Base-by-base conservation (phyloP, 108 stramenopile genomes). In the Skeletonema grethae region DNA sequence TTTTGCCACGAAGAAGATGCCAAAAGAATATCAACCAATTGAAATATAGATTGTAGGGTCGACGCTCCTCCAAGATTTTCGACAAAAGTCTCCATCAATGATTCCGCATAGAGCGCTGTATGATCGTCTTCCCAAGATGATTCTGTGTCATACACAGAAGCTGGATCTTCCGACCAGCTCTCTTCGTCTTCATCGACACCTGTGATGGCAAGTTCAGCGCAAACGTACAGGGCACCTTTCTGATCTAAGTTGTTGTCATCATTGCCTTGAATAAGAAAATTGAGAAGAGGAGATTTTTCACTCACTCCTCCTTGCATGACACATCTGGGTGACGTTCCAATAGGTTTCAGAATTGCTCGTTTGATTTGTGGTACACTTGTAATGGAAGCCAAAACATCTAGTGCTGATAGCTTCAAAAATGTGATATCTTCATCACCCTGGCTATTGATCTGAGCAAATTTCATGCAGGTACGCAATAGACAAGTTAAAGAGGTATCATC, bases 31-130 rank as follows among this genome's bases (percentile, higher is more conserved):
- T 89, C 83, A 20, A 85, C 77, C 57, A 86, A 43, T 20, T 72
- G 82, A 72, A 90, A 71, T 39, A 83, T 82, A 10, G 69, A 73
- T 20, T 73, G 63, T 30, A 88, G 83, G n/a, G 81, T 55, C 6
- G 39, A 36, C 0, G 67, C 70, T 4, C 83, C 85, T 30, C 86
- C 90, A 16, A 91, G 68, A 63, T 79, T 34, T 53, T 71, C 70
- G 29, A 91, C 55, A 53, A 91, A 86, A 5, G 77, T 61, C 58
- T 87, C 86, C 32, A 91, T 36, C 28, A 88, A 64, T 24, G 73
- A 75, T 68, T 82, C 77, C 25, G 90, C 86, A 63, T 82, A 77
- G 0, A 84, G 30, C 29, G 85, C 82, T 10, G 75, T 72, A 45
- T 87, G 85, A 63, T 84, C 84, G 29, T 80, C 80, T 39, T 84